Evolutionary conservation across 2,329 filamentous ascomycete species (phyloP), one percentile per base, ranked within the genome.

Genomic region (Orbilia quercus): DNA sequence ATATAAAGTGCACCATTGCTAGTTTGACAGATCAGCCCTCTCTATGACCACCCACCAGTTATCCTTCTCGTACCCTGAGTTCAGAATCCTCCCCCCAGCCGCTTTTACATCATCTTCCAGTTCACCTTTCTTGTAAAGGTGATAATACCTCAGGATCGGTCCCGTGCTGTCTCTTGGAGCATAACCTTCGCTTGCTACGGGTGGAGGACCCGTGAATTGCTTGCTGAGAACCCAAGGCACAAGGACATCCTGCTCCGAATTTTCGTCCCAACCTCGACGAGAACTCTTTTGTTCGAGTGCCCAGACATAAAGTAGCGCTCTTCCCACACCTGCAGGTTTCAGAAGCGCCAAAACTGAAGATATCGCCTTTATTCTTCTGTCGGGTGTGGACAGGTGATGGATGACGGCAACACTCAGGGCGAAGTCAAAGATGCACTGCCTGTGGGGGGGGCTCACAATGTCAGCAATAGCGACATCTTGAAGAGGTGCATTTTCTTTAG

Each of bases 361-460:
- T 16, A 98, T 86, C 25, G 91, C 92, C 75, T 90, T 88, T 36
- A 90, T 82, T 54, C 95, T 86, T 65, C 95, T 85, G 54, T 84
- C 85, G 9, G 84, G 83, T 4, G 93, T 96, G 12, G 92, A 96
- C 58, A 98, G 84, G 82, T 99, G 95, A 82, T 98, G 95, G 31
- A 98, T 84, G 9, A 98, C 95, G 51, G 95, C 95, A 78, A 99
- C 93, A 78, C 90, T 95, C 76, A 98, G 95, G 66, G 88, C 92
- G 80, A 98, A 98, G 81, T 98, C 94, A 79, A 91, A 90, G 78
- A 83, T 75, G 76, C 80, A 71, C 6, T 77, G 67, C 44, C 87
- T 90, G 80, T 96, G 94, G 2, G 95, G 95, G 18, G 97, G 85
- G n/a, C 85, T 84, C 7, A 98, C 85, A 54, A 88, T 90, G 80